These are phyloP conservation scores for Piloderma croceum DNA, from an alignment of 768 basidiomycete species.

Conservation along the genomic window DNA sequence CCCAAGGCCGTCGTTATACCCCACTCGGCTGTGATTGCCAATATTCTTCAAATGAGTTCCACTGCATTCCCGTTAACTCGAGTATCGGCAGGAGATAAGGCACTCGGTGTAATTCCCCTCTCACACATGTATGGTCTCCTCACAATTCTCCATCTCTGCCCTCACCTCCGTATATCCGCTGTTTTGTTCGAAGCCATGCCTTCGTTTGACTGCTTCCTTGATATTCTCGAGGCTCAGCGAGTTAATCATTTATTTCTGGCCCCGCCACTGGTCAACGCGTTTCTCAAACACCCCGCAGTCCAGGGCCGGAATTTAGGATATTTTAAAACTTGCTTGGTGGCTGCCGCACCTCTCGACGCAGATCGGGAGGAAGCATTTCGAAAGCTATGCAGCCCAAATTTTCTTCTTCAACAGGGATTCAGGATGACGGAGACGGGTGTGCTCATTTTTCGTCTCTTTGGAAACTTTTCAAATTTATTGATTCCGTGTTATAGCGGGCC, in stretches of 20 bases:
- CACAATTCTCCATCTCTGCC: background rate
- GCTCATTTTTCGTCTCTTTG: too few relatives aligned
- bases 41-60: slow-evolving; percentile 16
- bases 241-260: slow-evolving; percentile 25
- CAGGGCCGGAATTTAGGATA: slow-evolving; percentile 30
- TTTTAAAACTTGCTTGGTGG: slow-evolving; percentile 21
- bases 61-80: slow-evolving; percentile 27
- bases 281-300: slow-evolving; percentile 33
- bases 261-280: slow-evolving; percentile 24
- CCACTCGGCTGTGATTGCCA: slow-evolving; percentile 22
- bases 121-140: slow-evolving; percentile 38
- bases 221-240: slow-evolving; percentile 33
- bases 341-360: background rate
- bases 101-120: slow-evolving; percentile 31
- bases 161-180: background rate
- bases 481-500: too few relatives aligned
- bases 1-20: slow-evolving; percentile 26
- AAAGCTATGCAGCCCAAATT: background rate
- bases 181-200: background rate
- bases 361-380: background rate
- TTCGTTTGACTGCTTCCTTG: background rate
- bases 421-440: background rate
- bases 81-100: slow-evolving; percentile 22
- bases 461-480: too few relatives aligned
- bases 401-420: background rate